These are phyloP conservation scores for Colletotrichum costaricense DNA, from an alignment of 2,329 filamentous ascomycete species.

Conservation along the genomic window DNA sequence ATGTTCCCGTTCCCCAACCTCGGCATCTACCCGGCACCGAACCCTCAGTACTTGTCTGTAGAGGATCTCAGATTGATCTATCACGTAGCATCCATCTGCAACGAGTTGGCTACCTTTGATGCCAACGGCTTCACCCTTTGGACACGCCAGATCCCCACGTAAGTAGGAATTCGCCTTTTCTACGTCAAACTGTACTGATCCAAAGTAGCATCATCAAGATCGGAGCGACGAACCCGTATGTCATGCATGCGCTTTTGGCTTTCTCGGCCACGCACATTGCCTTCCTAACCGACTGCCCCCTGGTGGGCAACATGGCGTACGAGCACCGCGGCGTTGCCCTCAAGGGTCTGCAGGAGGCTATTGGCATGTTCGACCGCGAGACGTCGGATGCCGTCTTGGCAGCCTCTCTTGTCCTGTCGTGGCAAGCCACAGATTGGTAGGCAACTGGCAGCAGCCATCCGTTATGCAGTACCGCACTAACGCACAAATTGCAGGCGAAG, in stretches of 20 bases:
- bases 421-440: conserved; percentile 97
- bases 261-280: conserved; percentile 96
- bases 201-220: conserved; percentile 79
- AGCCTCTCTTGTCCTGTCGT: conserved; percentile 90
- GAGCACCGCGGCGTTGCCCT: conserved; percentile 89
- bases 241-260: conserved; percentile 92
- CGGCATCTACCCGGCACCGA: conserved; percentile 78
- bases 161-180: conserved; percentile 52
- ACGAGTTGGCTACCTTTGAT: conserved; percentile 81
- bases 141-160: conserved; percentile 94
- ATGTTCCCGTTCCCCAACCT: conserved; percentile 88
- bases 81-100: conserved; percentile 87
- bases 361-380: conserved; percentile 83
- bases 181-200: background rate
- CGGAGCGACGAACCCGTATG: conserved; percentile 84
- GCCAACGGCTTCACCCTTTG: conserved; percentile 90
- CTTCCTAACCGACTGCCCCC: conserved; percentile 85
- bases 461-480: conserved; percentile 47
- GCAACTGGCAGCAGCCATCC: conserved; percentile 52
- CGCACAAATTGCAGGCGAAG: conserved; percentile 72
- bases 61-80: conserved; percentile 90
- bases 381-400: conserved; percentile 94
- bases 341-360: conserved; percentile 88
- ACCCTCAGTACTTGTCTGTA: conserved; percentile 77
- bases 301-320: conserved; percentile 89